These are phyloP conservation scores for Geotrichum citri-aurantii DNA, from an alignment of 1,139 yeast species.

Conservation along the genomic window DNA sequence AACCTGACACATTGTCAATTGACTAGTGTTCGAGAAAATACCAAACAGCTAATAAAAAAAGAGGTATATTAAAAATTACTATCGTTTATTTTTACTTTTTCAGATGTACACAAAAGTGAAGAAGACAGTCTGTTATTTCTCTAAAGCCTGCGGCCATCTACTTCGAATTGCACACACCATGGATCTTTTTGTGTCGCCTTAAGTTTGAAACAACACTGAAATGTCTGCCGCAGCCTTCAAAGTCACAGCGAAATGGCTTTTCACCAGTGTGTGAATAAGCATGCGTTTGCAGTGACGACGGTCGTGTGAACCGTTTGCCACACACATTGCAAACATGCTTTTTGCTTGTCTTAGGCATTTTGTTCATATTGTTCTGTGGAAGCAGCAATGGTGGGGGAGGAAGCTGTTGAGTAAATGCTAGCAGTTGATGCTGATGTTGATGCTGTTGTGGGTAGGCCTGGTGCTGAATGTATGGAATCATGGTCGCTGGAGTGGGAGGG, in stretches of 20 bases:
- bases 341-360: slow-evolving; percentile 16
- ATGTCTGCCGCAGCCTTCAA: slow-evolving; percentile 58
- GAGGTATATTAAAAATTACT: not conserved
- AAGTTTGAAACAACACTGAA: slow-evolving; percentile 77
- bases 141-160: not conserved
- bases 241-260: slow-evolving; percentile 66
- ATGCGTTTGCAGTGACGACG: slow-evolving; percentile 75
- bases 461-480: not conserved
- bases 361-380: not conserved
- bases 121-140: not conserved
- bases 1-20: not conserved
- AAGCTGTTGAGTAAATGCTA: not conserved
- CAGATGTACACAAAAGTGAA: not conserved
- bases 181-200: slow-evolving; percentile 70
- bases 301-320: slow-evolving; percentile 70
- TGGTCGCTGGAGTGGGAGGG: not conserved
- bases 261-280: slow-evolving; percentile 83
- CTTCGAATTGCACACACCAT: slow-evolving; percentile 26
- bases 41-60: not conserved
- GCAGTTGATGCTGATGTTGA: not conserved
- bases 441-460: not conserved
- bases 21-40: not conserved
- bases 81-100: not conserved
- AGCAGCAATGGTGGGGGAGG: not conserved
- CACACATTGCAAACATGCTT: slow-evolving; percentile 56